Evolutionary conservation across 192 early-diverging fungal species (phyloP), one percentile per base, ranked within the genome.

Genomic region (Backusella sp.): DNA sequence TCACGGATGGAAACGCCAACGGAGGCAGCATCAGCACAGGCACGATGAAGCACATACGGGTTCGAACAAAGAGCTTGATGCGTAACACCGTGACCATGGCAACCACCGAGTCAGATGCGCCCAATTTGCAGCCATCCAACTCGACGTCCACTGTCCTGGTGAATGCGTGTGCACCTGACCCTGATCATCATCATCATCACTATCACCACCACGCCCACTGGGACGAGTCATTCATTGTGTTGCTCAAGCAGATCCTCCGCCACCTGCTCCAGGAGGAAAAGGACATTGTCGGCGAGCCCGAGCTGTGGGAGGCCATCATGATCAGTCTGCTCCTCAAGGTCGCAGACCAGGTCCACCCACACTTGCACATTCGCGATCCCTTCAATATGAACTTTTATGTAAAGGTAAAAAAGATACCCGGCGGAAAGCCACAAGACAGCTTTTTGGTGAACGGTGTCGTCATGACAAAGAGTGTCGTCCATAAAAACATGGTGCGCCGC

Each of bases 361-460:
- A 94, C 79, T 87, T 95, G 34, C 84, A 85, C 5, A 89, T 81
- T 21, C 91, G 93, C 52, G 96, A 97, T 80, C 87, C 91, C 72
- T 93, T 95, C 70, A 96, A 98, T 77, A 87, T 96, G 46, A 86
- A 92, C 32, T 89, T 94, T 42, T 96, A 96, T 70, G 91, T 99
- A 70, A 97, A 97, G 75, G 92, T 98, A 77, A 99, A 99, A 80
- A 94, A 92, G 74, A 94, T 99, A 49, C 91, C 98, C 0, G 98
- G 97, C 12, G 96, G 94, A 7, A 56, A 71, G 36, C 93, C 95
- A 0, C 65, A 75, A 44, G 95, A 97, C 78, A 92, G 91, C 53
- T 85, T 92, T 68, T 98, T 92, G 80, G 87, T 99, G 34, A 84
- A 89, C 26, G 98, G 97, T 32, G 88, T 97, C 9, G 98, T 98